A percentile compares a stretch with the other conserved stretches of the same genome.
Evolutionary conservation across 1,139 yeast species (phyloP).

Genomic region (Keqinozyma sinolaborantium): DNA sequence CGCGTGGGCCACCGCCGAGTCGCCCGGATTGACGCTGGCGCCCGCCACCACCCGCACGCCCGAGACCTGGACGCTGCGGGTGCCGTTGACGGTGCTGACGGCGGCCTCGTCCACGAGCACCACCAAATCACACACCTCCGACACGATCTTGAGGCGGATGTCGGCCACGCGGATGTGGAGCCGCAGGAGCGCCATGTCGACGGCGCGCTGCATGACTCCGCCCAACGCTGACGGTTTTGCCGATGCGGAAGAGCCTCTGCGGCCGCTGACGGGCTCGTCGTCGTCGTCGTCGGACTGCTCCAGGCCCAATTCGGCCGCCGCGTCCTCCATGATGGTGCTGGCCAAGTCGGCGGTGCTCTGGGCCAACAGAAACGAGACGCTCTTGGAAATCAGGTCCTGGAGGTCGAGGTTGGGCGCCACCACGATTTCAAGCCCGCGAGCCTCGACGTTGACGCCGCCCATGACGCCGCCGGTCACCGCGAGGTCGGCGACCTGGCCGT

Average conservation of each 20-base stretch:
- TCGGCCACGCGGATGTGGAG: slow-evolving; percentile 46
- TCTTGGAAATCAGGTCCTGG: slow-evolving; percentile 23
- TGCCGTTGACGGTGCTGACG: slow-evolving; percentile 45
- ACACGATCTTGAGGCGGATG: slow-evolving; percentile 44
- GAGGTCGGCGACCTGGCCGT: slow-evolving; percentile 57
- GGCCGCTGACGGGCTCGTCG: slow-evolving; percentile 10
- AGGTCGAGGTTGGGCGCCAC: slow-evolving; percentile 46
- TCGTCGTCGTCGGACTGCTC: slow-evolving; percentile 12
- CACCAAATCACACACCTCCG: slow-evolving; percentile 47
- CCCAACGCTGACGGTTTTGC: slow-evolving; percentile 39
- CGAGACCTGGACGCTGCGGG: slow-evolving; percentile 34
- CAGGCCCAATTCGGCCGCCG: slow-evolving; percentile 1
- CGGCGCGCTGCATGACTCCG: slow-evolving; percentile 58
- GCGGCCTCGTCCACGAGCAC: slow-evolving; percentile 37
- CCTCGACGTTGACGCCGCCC: slow-evolving; percentile 66
- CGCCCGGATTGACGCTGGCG: slow-evolving; percentile 36
- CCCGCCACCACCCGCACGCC: slow-evolving; percentile 37
- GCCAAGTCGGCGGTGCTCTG: slow-evolving; percentile 68
- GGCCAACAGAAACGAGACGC: slow-evolving; percentile 46
- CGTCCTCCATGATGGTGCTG: slow-evolving; percentile 48
- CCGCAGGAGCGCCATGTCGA: slow-evolving; percentile 67
- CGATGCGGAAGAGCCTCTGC: slow-evolving; percentile 8
- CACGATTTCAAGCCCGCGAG: slow-evolving; percentile 53
- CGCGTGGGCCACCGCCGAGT: slow-evolving; percentile 10
- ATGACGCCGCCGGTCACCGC: slow-evolving; percentile 46